Conservation (phyloP, 768 basidiomycete genomes). For the Agrocybe praecox region DNA sequence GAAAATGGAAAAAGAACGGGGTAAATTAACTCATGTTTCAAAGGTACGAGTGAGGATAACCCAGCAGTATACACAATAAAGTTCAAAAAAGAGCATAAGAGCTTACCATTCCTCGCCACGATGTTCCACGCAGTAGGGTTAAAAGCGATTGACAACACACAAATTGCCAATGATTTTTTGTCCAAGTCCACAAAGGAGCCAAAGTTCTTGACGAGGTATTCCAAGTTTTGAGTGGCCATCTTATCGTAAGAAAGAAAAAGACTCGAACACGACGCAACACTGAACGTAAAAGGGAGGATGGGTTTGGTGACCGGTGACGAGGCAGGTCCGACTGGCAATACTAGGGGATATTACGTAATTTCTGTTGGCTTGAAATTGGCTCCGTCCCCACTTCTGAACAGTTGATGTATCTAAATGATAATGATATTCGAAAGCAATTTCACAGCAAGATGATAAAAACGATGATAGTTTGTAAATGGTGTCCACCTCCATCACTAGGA, state of each 20-base stretch:
- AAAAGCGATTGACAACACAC: conserved; percentile 75
- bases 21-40: no score
- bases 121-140: conserved; percentile 98
- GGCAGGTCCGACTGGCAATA: neutral
- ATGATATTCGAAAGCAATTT: neutral
- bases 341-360: neutral
- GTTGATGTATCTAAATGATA: no score
- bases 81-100: conserved; percentile 1
- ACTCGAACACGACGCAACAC: neutral
- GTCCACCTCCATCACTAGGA: neutral
- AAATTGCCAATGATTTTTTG: conserved; percentile 65
- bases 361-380: neutral
- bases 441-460: conserved; percentile 6
- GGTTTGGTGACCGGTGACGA: neutral
- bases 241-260: neutral
- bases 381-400: neutral
- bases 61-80: no score
- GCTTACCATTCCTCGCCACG: conserved; percentile 86
- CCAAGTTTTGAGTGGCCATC: conserved; percentile 20
- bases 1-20: no score
- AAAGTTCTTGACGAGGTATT: conserved; percentile 11
- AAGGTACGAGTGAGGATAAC: no score
- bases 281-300: neutral
- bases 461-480: neutral
- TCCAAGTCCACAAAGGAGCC: conserved; percentile 55